Evolutionary conservation across 2,329 filamentous ascomycete genomes (phyloP), one percentile per base, ranked within the genome.

Genomic region (Claviceps humidiphila): DNA sequence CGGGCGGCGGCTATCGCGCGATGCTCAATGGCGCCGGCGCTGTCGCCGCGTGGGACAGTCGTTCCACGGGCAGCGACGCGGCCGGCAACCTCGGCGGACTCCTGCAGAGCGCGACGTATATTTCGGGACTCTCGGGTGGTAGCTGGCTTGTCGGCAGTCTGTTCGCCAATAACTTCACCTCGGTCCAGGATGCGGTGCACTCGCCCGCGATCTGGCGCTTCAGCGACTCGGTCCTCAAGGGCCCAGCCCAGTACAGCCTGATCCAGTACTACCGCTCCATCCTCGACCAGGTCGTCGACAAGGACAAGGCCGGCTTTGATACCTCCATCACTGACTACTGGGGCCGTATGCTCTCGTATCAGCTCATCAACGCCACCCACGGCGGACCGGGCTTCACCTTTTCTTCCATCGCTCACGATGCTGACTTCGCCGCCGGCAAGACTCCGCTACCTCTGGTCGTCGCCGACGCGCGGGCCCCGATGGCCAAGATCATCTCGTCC

Each of bases 1-100:
- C 87, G 0, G 89, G 89, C 13, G 89, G 89, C 63, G 89, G 89
- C 39, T 95, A 93, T 65, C 77, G 89, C 53, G 89, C 89, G n/a
- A 74, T 94, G 71, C 73, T 90, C 71, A 91, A 86, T 62, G 89
- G 87, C 40, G 89, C 84, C 16, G 89, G 89, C 55, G 84, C 84
- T 44, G 60, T 95, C 16, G 79, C 85, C 34, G 89, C 89, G 0
- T 90, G 89, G 58, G 89, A 95, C 65, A 78, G 69, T 59, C 79
- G 89, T 20, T 89, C 85, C 0, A 64, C 73, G 0, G 66, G 66
- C 34, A 68, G 65, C 54, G 57, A 59, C 8, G 57, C 58, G 24
- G 61, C 69, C 3, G 87, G 87, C 4, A 85, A 89, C 47, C 73
- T 95, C 24, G 87, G 89, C 49, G 89, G 89, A 4, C 69, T 95